Base-by-base conservation (phyloP, 768 basidiomycete genomes). In the Ramaria rubella region DNA sequence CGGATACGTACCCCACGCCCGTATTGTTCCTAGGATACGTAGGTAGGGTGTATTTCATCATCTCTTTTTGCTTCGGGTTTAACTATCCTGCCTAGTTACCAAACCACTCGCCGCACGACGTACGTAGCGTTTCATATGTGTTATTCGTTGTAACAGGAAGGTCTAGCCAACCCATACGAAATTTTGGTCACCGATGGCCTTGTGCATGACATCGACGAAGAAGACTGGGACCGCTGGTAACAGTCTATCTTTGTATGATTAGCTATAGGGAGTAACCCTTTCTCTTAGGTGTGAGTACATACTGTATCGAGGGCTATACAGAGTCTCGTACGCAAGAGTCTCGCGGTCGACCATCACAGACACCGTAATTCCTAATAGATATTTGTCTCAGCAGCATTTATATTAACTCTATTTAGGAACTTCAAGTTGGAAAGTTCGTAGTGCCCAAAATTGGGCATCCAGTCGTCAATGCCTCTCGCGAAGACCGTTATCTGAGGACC, bases 271-370 rank as follows among this genome's bases (percentile, higher is more conserved):
- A 9, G 5, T 8, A 21, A n/a, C 36, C 1, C 6, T 26, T 5
- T 2, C 42, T 46, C 5, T 15, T 58, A 86, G 89, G 88, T 95
- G 92, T 72, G 89, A 94, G 74, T 94, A 94, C 65, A 90, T 95
- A 49, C 71, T 90, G 24, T 94, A 90, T 67, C 81, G 91, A 11
- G 89, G 86, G 1, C 63, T 91, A 24, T 85, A 89, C 65, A 77
- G 87, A 17, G 89, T 87, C 2, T 73, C 84, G n/a, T 94, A 90
- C 65, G 91, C 86, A 0, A 80, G 92, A 17, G 69, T 95, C 17
- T 89, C 90, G 11, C 80, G 90, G 19, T 84, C 89, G 23, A 83
- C 82, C 31, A 86, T 95, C 60, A 93, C 90, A 24, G 93, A 95
- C 64, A 94, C 93, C 1, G 55, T 56, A 56, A 56, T 21, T 9